Conservation (phyloP, 805 yeast species). For the Pichia deserticola region DNA sequence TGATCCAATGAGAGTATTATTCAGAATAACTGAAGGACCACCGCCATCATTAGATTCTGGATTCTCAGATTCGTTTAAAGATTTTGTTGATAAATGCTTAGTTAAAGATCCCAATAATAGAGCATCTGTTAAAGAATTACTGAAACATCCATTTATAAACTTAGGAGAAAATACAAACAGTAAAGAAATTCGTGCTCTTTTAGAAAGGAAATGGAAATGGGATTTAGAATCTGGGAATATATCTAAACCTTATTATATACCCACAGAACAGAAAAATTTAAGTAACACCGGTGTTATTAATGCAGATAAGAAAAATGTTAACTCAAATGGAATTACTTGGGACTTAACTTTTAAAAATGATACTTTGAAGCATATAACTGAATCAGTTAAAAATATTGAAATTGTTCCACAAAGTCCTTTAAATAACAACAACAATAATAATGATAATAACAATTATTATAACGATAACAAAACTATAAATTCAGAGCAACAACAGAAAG, state of each 20-base stretch:
- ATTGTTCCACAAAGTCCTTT: constrained; percentile 19
- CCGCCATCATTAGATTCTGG: constrained; percentile 37
- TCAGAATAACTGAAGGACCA: constrained; percentile 40
- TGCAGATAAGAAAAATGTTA: background rate
- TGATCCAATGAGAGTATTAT: constrained; percentile 50
- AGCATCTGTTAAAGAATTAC: constrained; percentile 53
- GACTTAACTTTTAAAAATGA: constrained; percentile 1
- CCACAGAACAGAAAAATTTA: constrained; percentile 21
- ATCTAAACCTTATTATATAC: constrained; percentile 25
- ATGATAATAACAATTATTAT: too few relatives aligned
- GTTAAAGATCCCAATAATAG: constrained; percentile 61
- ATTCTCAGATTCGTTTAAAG: constrained; percentile 41
- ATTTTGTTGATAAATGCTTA: constrained; percentile 64
- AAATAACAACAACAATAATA: background rate
- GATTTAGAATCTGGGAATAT: constrained; percentile 28
- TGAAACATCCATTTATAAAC: constrained; percentile 56
- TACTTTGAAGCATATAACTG: background rate
- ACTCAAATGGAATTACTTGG: constrained; percentile 3
- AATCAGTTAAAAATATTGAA: constrained; percentile 4
- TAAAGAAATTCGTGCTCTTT: constrained; percentile 29
- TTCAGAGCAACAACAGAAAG: constrained; percentile 9
- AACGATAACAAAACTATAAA: background rate
- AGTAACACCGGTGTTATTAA: background rate
- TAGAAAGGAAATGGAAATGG: constrained; percentile 40
- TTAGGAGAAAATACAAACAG: constrained; percentile 31